Conservation (phyloP, 768 basidiomycete genomes). For the Pleurotus cornucopiae region DNA sequence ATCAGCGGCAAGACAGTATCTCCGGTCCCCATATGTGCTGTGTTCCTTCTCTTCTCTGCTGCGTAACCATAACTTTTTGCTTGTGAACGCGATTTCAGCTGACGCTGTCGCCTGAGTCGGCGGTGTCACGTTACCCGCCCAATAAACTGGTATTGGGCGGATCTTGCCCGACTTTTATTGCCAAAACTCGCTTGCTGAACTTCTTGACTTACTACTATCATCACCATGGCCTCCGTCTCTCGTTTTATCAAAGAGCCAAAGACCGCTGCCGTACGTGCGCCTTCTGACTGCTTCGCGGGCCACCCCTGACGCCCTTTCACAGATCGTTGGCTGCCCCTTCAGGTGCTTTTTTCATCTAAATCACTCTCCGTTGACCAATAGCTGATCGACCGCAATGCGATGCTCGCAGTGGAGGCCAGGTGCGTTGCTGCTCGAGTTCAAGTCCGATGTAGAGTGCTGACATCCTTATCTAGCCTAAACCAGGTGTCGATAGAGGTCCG, state of each 20-base stretch:
- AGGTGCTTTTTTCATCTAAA: conserved; percentile 49
- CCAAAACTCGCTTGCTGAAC: conserved; percentile 3
- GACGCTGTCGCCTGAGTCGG: not conserved
- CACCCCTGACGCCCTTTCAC: conserved; percentile 11
- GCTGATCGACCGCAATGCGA: conserved; percentile 3
- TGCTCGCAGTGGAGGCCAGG: conserved; percentile 59
- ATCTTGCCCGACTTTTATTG: conserved; percentile 15
- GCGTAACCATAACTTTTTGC: not conserved
- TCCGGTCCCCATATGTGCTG: too few species aligned
- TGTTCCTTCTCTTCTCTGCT: not conserved
- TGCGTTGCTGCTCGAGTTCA: conserved; percentile 21
- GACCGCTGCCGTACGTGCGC: conserved; percentile 68
- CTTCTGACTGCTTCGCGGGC: not conserved
- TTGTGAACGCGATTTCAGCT: not conserved
- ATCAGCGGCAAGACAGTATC: too few species aligned
- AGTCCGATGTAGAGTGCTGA: conserved; percentile 8
- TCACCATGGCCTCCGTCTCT: conserved; percentile 25
- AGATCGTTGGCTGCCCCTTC: conserved; percentile 96
- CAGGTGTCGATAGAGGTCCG: conserved; percentile 85
- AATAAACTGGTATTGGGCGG: conserved; percentile 8
- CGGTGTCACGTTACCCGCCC: not conserved
- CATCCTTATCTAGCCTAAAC: conserved; percentile 47
- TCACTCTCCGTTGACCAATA: not conserved
- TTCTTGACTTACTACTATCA: conserved; percentile 6
- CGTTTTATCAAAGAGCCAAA: conserved; percentile 63